Evolutionary conservation across 2,329 filamentous ascomycete species (phyloP), one percentile per base, ranked within the genome.

Genomic region (Colletotrichum navitas): DNA sequence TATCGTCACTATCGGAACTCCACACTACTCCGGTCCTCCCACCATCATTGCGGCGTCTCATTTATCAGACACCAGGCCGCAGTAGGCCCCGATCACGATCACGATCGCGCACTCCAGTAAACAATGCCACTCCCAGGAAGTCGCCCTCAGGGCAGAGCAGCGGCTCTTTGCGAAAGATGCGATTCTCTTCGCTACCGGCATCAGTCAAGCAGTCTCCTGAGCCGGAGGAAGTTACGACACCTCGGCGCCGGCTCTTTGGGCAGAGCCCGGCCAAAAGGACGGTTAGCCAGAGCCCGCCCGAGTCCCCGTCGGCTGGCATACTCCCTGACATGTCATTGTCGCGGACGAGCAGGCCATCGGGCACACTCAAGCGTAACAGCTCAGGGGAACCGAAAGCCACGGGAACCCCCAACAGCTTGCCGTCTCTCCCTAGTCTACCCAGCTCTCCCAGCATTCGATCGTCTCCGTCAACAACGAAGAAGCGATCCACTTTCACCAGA

Each of bases 401-500:
- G 8, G 65, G 60, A 32, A 56, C 54, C n/a, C 63, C 68, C 29
- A 60, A 56, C 36, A 61, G 54, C 45, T 45, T 63, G 26, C 59
- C 47, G 36, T 60, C 63, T 4, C 49, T 70, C 21, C 69, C 60
- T 41, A 36, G 69, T 73, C 39, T 51, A 74, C 54, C 76, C 70
- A 62, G 68, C 34, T 63, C 67, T 14, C 74, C 72, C 29, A 73
- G 75, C 26, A 74, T 74, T 49, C 73, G 77, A 5, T 66, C 73
- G 5, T 76, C 78, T n/a, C 76, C 78, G 6, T 76, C 77, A 29
- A 78, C 78, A 29, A 32, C 45, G 12, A 72, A 54, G 36, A 68
- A 72, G 47, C 69, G 69, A 10, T n/a, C 59, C 12, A 32, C 5
- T 36, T 74, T 81, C 60, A 82, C 85, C 70, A 83, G 89, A 78